Evolutionary conservation across 2,329 filamentous ascomycete species (phyloP).

Genomic region (Diaporthe caulivora): DNA sequence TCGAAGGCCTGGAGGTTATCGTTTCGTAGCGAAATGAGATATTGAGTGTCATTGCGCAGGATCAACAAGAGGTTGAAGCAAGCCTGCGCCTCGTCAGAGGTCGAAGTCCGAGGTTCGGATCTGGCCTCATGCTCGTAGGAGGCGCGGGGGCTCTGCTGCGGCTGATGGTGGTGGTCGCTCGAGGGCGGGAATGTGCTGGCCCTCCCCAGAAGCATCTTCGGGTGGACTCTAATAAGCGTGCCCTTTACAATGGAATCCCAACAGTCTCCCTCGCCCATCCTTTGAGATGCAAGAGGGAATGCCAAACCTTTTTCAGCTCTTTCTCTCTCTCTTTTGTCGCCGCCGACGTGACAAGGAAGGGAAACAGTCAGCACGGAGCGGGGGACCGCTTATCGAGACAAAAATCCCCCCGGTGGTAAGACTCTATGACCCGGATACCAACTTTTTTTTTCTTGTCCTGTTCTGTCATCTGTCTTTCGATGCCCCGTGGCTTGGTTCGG

Average conservation of each 20-base stretch:
- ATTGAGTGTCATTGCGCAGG: slow-evolving; percentile 37
- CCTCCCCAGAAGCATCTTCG: slow-evolving; percentile 30
- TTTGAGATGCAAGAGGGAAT: background rate
- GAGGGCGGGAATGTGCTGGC: slow-evolving; percentile 28
- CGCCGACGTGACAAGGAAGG: slow-evolving; percentile 13
- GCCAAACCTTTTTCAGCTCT: slow-evolving; percentile 6
- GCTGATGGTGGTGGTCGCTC: slow-evolving; percentile 21
- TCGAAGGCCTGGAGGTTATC: slow-evolving; percentile 33
- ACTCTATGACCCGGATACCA: slow-evolving; percentile 4
- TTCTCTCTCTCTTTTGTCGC: slow-evolving; percentile 12
- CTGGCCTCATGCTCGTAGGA: slow-evolving; percentile 32
- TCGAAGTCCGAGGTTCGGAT: slow-evolving; percentile 25
- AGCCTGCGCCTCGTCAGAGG: slow-evolving; percentile 37
- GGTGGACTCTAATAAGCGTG: slow-evolving; percentile 11
- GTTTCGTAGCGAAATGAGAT: slow-evolving; percentile 38
- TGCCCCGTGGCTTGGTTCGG: slow-evolving; percentile 18
- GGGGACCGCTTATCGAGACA: slow-evolving; percentile 21
- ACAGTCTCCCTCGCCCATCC: slow-evolving; percentile 27
- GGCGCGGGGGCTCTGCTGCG: slow-evolving; percentile 16
- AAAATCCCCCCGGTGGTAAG: background rate
- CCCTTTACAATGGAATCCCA: slow-evolving; percentile 21
- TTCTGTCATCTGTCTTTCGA: slow-evolving; percentile 20
- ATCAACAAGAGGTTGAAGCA: slow-evolving; percentile 39
- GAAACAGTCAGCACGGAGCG: slow-evolving; percentile 23
- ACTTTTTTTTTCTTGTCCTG: background rate